These are phyloP conservation scores for Fistulinella cinereoalba DNA, from an alignment of 1,284 basidiomycete genomes.

Conservation along the genomic window DNA sequence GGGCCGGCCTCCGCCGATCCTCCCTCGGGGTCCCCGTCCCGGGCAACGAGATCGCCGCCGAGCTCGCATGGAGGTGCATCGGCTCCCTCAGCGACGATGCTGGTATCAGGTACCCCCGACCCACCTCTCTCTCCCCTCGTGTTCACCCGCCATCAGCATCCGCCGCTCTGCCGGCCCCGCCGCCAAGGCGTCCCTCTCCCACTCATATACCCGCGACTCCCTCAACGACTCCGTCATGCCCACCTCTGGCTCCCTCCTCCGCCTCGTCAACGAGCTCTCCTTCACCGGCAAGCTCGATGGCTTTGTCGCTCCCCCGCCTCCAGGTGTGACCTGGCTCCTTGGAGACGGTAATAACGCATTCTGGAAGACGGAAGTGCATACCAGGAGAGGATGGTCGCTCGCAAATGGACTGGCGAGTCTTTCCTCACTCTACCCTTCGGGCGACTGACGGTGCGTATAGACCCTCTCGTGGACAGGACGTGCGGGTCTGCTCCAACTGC, in stretches of 20 bases:
- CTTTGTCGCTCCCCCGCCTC: constrained; percentile 8
- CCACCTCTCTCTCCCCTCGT: not conserved
- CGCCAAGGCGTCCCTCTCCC: constrained; percentile 82
- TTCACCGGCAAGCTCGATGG: constrained; percentile 21
- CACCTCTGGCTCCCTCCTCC: constrained; percentile 23
- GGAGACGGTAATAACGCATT: constrained; percentile 61
- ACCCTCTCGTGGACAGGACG: constrained; percentile 62
- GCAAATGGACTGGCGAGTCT: constrained; percentile 52
- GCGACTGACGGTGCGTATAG: constrained; percentile 36
- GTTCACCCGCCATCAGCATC: constrained; percentile 51
- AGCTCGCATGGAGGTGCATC: constrained; percentile 76
- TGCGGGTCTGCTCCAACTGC: constrained; percentile 59
- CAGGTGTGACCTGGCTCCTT: constrained; percentile 36
- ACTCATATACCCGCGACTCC: constrained; percentile 77
- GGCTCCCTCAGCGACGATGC: constrained; percentile 69
- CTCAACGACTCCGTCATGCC: constrained; percentile 63
- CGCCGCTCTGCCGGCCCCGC: constrained; percentile 78
- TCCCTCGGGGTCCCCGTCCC: constrained; percentile 17
- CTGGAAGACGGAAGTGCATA: constrained; percentile 71
- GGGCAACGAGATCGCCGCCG: constrained; percentile 76
- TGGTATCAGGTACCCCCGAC: constrained; percentile 65
- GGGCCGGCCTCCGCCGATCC: constrained; percentile 11
- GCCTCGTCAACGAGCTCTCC: constrained; percentile 24
- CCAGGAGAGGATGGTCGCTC: constrained; percentile 62
- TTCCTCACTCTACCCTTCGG: not conserved